phyloP scores from a whole-genome alignment of 2,329 filamentous ascomycete genomes.

The Fusarium sp. region DNA sequence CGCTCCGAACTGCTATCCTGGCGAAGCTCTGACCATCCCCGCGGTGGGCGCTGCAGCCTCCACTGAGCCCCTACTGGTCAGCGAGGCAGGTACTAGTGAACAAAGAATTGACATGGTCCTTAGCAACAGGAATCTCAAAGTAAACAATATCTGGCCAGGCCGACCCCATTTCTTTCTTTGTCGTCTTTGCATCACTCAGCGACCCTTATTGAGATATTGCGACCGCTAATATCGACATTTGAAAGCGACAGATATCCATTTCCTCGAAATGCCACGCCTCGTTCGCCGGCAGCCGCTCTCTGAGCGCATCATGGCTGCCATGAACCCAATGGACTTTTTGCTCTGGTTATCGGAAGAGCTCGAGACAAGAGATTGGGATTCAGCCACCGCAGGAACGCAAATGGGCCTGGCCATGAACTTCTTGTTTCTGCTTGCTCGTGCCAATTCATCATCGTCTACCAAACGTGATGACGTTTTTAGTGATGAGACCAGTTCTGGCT shows the following conservation, averaged over 20 bases:
- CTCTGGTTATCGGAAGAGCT: constrained; percentile 94
- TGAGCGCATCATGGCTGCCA: constrained; percentile 82
- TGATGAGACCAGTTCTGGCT: constrained; percentile 73
- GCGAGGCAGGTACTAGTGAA: constrained; percentile 37
- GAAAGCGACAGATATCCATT: not conserved
- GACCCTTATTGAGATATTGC: not conserved
- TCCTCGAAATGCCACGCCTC: constrained; percentile 74
- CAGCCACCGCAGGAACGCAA: constrained; percentile 79
- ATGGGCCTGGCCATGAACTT: constrained; percentile 83
- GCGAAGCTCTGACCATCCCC: constrained; percentile 49
- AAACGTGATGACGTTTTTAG: constrained; percentile 85
- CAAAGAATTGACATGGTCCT: constrained; percentile 39
- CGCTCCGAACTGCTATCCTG: constrained; percentile 34
- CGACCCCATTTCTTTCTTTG: constrained; percentile 13
- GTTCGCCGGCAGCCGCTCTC: constrained; percentile 83
- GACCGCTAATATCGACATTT: constrained; percentile 8
- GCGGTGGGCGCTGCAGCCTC: constrained; percentile 28
- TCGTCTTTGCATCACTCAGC: constrained; percentile 3
- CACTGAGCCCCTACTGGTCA: constrained; percentile 24
- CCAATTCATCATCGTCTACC: constrained; percentile 73
- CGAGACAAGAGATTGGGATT: constrained; percentile 91
- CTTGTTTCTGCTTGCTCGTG: constrained; percentile 82
- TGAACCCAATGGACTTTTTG: constrained; percentile 90
- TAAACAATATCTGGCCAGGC: constrained; percentile 45
- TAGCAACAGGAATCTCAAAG: constrained; percentile 41